Evolutionary conservation across 176 grass and related monocot species (phyloP).

Genomic region (Oropetium thomaeum): DNA sequence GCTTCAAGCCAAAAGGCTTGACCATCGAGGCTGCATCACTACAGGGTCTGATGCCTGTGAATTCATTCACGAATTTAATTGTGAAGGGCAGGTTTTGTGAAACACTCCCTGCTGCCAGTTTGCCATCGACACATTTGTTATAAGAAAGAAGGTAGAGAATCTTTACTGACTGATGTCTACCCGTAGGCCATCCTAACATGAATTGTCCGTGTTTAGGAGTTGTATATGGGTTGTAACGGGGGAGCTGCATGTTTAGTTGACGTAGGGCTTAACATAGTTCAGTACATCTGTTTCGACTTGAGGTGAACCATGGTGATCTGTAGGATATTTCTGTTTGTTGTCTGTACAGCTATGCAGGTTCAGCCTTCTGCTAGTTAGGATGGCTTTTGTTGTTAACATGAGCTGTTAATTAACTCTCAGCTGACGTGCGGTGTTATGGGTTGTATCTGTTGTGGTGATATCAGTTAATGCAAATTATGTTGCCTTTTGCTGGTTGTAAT

Average conservation of each 20-base stretch:
- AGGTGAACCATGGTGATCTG: neutral
- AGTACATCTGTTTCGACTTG: neutral
- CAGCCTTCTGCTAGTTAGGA: neutral
- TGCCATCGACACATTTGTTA: neutral
- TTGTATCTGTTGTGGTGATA: neutral
- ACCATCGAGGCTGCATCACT: slow-evolving; percentile 11
- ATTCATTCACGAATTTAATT: slow-evolving; percentile 43
- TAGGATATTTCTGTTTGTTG: slow-evolving; percentile 12
- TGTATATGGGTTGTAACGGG: slow-evolving; percentile 17
- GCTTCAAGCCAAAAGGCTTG: slow-evolving; percentile 34
- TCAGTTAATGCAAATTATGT: neutral
- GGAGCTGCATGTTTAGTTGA: neutral
- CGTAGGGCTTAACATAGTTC: neutral
- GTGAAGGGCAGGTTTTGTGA: slow-evolving; percentile 39
- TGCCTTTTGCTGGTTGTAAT: neutral
- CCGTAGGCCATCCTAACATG: slow-evolving; percentile 21
- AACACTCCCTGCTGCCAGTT: slow-evolving; percentile 19
- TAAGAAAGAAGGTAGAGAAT: neutral
- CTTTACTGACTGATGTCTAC: slow-evolving; percentile 10
- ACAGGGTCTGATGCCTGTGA: slow-evolving; percentile 12
- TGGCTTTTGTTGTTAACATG: neutral
- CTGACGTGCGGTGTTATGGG: neutral
- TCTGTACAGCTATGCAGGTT: slow-evolving; percentile 26
- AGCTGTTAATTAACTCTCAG: neutral
- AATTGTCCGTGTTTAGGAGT: slow-evolving; percentile 22